Evolutionary conservation across 164 flowering plant genomes (phyloP).

Genomic region (Brasenia schreberi): DNA sequence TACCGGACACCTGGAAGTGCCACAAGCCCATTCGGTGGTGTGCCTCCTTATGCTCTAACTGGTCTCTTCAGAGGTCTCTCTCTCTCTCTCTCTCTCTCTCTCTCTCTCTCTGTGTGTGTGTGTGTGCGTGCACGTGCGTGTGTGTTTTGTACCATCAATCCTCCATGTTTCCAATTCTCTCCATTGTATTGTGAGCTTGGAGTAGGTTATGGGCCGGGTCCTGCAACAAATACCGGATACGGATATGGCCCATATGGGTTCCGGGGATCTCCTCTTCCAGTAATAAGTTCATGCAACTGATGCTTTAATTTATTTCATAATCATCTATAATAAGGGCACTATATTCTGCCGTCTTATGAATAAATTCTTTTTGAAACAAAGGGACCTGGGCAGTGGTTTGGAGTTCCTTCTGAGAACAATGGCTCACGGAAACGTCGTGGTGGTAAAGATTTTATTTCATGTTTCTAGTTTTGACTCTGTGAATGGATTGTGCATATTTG

Average conservation of each 20-base stretch:
- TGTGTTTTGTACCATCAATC: no score
- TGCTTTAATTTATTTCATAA: no score
- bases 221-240: slow-evolving; percentile 20
- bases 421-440: slow-evolving; percentile 41
- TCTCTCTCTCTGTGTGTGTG: not conserved
- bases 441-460: slow-evolving; percentile 10
- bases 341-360: no score
- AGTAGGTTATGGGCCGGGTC: slow-evolving; percentile 22
- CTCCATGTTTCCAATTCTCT: not conserved
- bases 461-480: no score
- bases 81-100: slow-evolving; percentile 1
- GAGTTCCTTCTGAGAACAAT: slow-evolving; percentile 22
- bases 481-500: no score
- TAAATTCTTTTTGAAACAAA: not conserved
- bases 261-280: slow-evolving; percentile 22
- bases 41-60: slow-evolving; percentile 17
- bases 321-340: no score
- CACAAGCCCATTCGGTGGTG: slow-evolving; percentile 22
- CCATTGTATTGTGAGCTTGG: slow-evolving; percentile 11
- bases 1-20: slow-evolving; percentile 18
- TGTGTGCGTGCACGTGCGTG: not conserved
- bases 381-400: slow-evolving; percentile 26
- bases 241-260: slow-evolving; percentile 30
- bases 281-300: not conserved
- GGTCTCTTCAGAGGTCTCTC: not conserved